Base-by-base conservation (phyloP, 2,329 filamentous ascomycete species). In the Pseudogymnoascus sp. region DNA sequence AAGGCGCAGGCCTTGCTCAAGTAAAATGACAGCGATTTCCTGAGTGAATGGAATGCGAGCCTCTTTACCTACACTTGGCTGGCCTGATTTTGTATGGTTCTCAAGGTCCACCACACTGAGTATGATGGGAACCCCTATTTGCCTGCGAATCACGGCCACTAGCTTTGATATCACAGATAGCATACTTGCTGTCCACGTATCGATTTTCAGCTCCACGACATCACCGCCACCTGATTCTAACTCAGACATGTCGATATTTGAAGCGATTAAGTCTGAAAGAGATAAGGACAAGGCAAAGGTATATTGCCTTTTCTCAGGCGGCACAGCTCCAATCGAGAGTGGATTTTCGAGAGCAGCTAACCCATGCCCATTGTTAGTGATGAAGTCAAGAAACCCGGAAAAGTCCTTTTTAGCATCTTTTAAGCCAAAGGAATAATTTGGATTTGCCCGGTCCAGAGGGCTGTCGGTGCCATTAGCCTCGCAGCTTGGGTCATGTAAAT, bases 241-340 rank as follows among this genome's bases (percentile, higher is more conserved):
- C 52, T 81, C 77, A 4, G 78, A 75, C 66, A 84, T 74, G 52
- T 82, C 78, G 59, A 80, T 78, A 77, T 71, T 40, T 9, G 77
- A 75, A 1, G 78, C 73, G 1, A 87, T 69, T 2, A 91, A 73
- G n/a, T 81, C 79, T 0, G 83, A 83, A 1, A 89, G 73, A 2
- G 83, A 80, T 1, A 90, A 77, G 3, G 84, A 84, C 0, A 89
- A 77, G 4, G 88, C 86, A 69, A 88, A 88, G 0, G 89, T 91
- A 68, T 86, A 89, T 11, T 79, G 76, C 61, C 84, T 79, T 62
- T 79, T 78, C 66, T 87, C 83, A 1, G 83, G 81, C 1, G 84
- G 83, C 1, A 84, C 80, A 21, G 84, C 83, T 14, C 80, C 76
- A 61, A 86, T 75, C 2, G 83, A 84, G 67, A 87, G 86, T 1